A percentile compares a stretch with the other conserved stretches of the same genome.
Evolutionary conservation across 305 asterid species (phyloP).

Genomic region (Fraxinus paxiana): DNA sequence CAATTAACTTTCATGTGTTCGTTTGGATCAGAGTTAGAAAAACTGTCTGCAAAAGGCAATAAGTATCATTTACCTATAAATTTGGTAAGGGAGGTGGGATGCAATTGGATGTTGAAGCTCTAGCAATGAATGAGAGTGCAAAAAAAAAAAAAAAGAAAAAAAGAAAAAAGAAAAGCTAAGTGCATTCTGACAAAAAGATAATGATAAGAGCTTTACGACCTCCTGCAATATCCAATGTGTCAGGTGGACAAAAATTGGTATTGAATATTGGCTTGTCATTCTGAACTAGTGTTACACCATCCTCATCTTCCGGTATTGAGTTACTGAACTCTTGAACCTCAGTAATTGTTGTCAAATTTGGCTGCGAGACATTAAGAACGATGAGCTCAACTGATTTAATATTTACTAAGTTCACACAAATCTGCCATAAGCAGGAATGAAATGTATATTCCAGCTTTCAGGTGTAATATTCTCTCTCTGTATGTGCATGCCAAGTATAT

Average conservation of each 20-base stretch:
- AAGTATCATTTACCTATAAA: constrained; percentile 17
- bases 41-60: constrained; percentile 39
- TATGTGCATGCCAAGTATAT: not conserved
- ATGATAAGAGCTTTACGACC: constrained; percentile 37
- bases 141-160: not conserved
- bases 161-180: not conserved
- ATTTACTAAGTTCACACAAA: not conserved
- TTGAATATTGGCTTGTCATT: constrained; percentile 6
- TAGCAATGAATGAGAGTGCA: not conserved
- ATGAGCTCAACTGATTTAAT: constrained; percentile 16
- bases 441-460: not conserved
- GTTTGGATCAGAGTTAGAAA: constrained; percentile 28
- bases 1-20: constrained; percentile 20
- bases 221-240: constrained; percentile 55
- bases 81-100: constrained; percentile 8
- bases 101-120: constrained; percentile 17
- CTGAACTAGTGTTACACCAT: constrained; percentile 29
- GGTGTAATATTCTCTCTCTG: not conserved
- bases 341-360: constrained; percentile 30
- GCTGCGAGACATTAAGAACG: constrained; percentile 39
- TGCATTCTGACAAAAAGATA: constrained; percentile 8
- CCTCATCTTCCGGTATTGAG: constrained; percentile 36
- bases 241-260: constrained; percentile 50
- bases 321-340: constrained; percentile 26
- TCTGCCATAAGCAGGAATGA: not conserved